Percentiles rank a stretch among this genome's conserved stretches.
Conservation (phyloP, 371 early-diverging fungal species). For the Saksenaea vasiformis region DNA sequence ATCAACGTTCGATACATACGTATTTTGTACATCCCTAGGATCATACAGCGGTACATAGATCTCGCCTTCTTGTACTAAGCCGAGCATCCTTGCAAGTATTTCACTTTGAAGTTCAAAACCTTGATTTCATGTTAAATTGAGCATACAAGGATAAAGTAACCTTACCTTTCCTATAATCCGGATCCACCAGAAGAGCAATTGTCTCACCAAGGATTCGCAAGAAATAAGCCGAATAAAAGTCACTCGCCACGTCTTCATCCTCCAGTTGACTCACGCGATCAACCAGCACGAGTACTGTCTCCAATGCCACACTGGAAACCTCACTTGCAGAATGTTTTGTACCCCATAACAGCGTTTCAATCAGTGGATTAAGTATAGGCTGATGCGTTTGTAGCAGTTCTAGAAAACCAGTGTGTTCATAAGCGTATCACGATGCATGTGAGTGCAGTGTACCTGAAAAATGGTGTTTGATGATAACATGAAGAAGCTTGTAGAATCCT, state of each 20-base stretch:
- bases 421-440: not conserved
- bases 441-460: slow-evolving; percentile 62
- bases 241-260: slow-evolving; percentile 66
- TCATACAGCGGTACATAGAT: slow-evolving; percentile 83
- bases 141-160: not conserved
- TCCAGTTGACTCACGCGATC: slow-evolving; percentile 68
- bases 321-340: slow-evolving; percentile 95
- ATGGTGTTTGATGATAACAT: slow-evolving; percentile 74
- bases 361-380: slow-evolving; percentile 73
- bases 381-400: slow-evolving; percentile 76
- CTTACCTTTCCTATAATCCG: slow-evolving; percentile 91
- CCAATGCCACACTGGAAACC: slow-evolving; percentile 85
- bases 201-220: slow-evolving; percentile 84
- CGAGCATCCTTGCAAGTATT: slow-evolving; percentile 85
- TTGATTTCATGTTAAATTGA: slow-evolving; percentile 17
- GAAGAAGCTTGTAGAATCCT: slow-evolving; percentile 84
- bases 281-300: slow-evolving; percentile 77
- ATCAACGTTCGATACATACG: slow-evolving; percentile 76
- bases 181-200: slow-evolving; percentile 88
- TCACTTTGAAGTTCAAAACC: slow-evolving; percentile 88
- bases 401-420: slow-evolving; percentile 15
- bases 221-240: slow-evolving; percentile 88
- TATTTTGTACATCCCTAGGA: slow-evolving; percentile 65
- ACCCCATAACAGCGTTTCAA: slow-evolving; percentile 92
- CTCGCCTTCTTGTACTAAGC: slow-evolving; percentile 77